phyloP scores from a whole-genome alignment of 345 rosid genomes.

The Pelargonium nanum region DNA sequence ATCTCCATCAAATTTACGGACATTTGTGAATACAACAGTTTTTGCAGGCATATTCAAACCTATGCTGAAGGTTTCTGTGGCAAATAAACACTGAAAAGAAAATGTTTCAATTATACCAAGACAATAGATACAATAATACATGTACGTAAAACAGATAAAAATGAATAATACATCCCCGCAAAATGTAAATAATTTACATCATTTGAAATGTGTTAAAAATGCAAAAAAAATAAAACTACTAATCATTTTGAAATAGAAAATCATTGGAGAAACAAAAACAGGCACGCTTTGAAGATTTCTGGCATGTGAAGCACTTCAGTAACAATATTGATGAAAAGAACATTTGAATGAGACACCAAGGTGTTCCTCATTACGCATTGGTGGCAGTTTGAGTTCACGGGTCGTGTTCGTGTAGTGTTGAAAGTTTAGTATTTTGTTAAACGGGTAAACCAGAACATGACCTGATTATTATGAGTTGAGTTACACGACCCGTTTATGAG shows the following conservation, averaged over 20 bases:
- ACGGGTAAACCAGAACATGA: no score
- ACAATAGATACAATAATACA: no score
- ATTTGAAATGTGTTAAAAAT: no score
- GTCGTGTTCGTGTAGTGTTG: no score
- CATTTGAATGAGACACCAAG: background rate
- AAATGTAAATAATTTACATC: background rate
- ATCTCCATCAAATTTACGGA: constrained; percentile 96
- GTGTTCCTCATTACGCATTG: background rate
- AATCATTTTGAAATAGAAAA: no score
- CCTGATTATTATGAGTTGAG: no score
- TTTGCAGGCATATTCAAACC: constrained; percentile 99
- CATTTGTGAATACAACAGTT: constrained; percentile 96
- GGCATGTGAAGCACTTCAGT: background rate
- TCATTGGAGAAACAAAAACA: background rate
- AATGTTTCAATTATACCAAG: constrained; percentile 9
- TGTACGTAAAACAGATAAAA: no score
- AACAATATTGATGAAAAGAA: background rate
- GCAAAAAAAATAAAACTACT: no score
- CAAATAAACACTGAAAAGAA: constrained; percentile 79
- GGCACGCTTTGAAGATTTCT: background rate
- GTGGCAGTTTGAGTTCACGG: no score
- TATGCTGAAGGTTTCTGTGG: constrained; percentile 98
- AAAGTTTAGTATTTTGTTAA: no score
- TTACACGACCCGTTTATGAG: no score
- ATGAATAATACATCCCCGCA: background rate